Evolutionary conservation across 176 grass and related monocot genomes (phyloP), one percentile per base, ranked within the genome.

Genomic region (Carex littledalei): DNA sequence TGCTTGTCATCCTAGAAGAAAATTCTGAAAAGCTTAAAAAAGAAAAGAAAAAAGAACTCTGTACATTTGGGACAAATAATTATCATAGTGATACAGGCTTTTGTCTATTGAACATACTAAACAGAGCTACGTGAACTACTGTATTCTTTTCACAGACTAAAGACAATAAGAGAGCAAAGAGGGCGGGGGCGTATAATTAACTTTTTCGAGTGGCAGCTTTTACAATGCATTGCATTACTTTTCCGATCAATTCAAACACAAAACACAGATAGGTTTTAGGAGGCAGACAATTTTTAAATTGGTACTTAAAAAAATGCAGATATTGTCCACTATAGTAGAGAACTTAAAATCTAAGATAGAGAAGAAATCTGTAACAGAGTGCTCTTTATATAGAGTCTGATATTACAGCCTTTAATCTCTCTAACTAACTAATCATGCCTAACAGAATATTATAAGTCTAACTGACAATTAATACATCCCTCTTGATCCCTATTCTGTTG

Each of bases 61-160:
- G 73, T 17, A 56, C 73, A 11, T 54, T 31, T 78, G 50, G 4
- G 14, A 78, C 13, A 32, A 78, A 56, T 53, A 54, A 55, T 55
- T 26, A 78, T 77, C 49, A 54, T 29, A 77, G 12, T 55, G 55
- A 77, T 17, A 32, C 50, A 78, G 71, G 71, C 73, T 78, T 78
- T 78, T 55, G 50, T 78, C 49, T 3, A 56, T 45, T 55, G 24
- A 56, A 55, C 73, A 78, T 56, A 50, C 22, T 76, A 12, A 54
- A 29, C 43, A 76, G 72, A 54, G 13, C 72, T 78, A 78, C 73
- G 14, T 56, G 73, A 77, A 54, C 73, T 77, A 26, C 73, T 45
- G 45, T 77, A 54, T 16, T 77, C 12, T 52, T 54, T 50, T 71
- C 35, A 71, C 35, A 43, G 17, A 43, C 4, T 75, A 75, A 75